Conservation (phyloP, 2,329 filamentous ascomycete genomes). For the Chalaropsis thielavioides region DNA sequence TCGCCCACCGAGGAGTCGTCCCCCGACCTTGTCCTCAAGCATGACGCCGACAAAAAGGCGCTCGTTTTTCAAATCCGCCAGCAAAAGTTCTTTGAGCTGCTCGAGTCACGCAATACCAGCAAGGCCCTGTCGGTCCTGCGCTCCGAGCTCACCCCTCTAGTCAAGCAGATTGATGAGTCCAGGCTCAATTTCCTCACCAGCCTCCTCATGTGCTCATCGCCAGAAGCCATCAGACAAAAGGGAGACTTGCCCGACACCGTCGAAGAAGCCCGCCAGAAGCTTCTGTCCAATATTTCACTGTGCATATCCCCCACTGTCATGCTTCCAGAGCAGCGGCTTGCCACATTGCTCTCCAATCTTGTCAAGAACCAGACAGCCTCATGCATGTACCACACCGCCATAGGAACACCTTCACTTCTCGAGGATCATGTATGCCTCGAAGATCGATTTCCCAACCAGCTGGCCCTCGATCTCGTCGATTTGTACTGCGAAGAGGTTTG, state of each 20-base stretch:
- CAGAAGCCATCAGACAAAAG: conserved; percentile 31
- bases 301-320: conserved; percentile 93
- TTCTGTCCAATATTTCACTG: conserved; percentile 34
- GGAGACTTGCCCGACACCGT: conserved; percentile 55
- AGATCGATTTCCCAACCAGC: conserved; percentile 61
- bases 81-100: conserved; percentile 85
- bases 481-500: conserved; percentile 69
- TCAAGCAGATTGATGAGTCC: conserved; percentile 54
- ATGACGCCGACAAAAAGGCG: conserved; percentile 31
- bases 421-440: conserved; percentile 74
- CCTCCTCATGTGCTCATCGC: conserved; percentile 71
- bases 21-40: background rate
- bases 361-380: conserved; percentile 70
- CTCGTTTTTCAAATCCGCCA: conserved; percentile 84
- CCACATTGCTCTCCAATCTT: conserved; percentile 64
- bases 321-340: conserved; percentile 83
- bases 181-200: conserved; percentile 53
- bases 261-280: conserved; percentile 74
- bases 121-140: conserved; percentile 71
- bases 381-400: conserved; percentile 80
- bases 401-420: conserved; percentile 67
- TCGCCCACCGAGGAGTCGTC: background rate
- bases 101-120: conserved; percentile 61
- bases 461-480: conserved; percentile 54
- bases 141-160: conserved; percentile 72